A percentile compares a stretch with the other conserved stretches of the same genome.
Conservation (phyloP, 306 rosid genomes). For the Trichosanthes cucumerina region DNA sequence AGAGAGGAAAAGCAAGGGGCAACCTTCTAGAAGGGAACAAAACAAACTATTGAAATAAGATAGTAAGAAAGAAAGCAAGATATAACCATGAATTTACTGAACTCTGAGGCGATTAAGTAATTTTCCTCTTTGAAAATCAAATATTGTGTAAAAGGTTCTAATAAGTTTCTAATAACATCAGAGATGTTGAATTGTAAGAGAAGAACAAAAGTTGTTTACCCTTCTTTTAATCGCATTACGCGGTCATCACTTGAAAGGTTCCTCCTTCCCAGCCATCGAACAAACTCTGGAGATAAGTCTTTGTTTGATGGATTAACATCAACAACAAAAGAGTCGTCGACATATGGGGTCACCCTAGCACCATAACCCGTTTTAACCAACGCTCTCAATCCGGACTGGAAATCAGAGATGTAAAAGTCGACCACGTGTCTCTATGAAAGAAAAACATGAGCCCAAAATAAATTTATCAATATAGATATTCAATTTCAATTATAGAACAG, state of each 20-base stretch:
- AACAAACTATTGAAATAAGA: background rate
- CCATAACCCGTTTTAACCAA: constrained; percentile 93
- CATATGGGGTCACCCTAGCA: constrained; percentile 84
- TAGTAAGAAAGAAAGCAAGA: background rate
- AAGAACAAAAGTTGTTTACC: constrained; percentile 32
- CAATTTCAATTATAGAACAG: background rate
- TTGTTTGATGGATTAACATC: constrained; percentile 61
- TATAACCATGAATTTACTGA: background rate
- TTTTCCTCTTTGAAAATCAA: background rate
- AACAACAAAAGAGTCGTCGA: constrained; percentile 60
- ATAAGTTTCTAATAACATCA: background rate
- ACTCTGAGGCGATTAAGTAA: background rate
- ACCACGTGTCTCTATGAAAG: constrained; percentile 69
- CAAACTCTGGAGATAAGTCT: constrained; percentile 68
- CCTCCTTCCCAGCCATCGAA: constrained; percentile 80
- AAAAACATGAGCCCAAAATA: background rate
- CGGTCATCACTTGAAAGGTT: constrained; percentile 79
- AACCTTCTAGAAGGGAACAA: background rate
- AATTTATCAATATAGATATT: background rate
- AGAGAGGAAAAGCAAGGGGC: background rate
- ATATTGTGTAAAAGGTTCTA: background rate
- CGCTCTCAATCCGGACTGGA: constrained; percentile 97
- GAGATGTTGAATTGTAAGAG: background rate
- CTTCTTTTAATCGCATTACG: constrained; percentile 83
- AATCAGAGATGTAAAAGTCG: constrained; percentile 98